Base-by-base conservation (phyloP, 495 filamentous ascomycete genomes). In the Trichoderma orchidacearum region DNA sequence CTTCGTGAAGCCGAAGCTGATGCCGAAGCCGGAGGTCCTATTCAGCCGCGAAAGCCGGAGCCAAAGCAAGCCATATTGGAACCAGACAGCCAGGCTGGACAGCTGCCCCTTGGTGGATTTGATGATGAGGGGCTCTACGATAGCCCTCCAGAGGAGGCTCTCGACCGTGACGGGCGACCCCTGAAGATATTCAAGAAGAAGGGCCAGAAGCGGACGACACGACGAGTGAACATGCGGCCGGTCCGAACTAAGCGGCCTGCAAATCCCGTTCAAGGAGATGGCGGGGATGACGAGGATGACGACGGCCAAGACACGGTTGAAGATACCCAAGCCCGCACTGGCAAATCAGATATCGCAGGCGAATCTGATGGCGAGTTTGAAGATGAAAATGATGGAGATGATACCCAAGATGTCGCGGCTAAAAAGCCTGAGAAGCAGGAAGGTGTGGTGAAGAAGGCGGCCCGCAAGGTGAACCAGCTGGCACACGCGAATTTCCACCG, bases 171-270 rank as follows among this genome's bases (percentile, higher is more conserved):
- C 28, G 80, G 79, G 1, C 70, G 75, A 11, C 76, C 80, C 0
- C 62, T 80, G 18, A 81, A 78, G 52, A 69, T 80, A 2, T 96
- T 84, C 73, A 96, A 95, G 73, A 97, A 97, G 78, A 89, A 85
- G 69, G 92, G 92, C 0, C 83, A 89, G 64, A 97, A 97, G 70
- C 79, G 92, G 38, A 89, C 86, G 31, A 95, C 92, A 2, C 75
- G 86, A 53, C 69, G 78, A 35, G 82, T 86, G n/a, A 86, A 80
- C 35, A 92, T 95, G 83, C 81, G 63, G 51, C 78, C 78, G 15
- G 71, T 68, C 6, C 56, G 66, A 53, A 51, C 58, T 28, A 74
- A 66, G 50, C 71, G 76, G 31, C 77, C 77, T 3, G 36, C 48
- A 60, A 56, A 38, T 54, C 5, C 8, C 67, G 3, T 63, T 67